Evolutionary conservation across 257 asterid species (phyloP), one percentile per base, ranked within the genome.

Genomic region (Perilla frutescens): DNA sequence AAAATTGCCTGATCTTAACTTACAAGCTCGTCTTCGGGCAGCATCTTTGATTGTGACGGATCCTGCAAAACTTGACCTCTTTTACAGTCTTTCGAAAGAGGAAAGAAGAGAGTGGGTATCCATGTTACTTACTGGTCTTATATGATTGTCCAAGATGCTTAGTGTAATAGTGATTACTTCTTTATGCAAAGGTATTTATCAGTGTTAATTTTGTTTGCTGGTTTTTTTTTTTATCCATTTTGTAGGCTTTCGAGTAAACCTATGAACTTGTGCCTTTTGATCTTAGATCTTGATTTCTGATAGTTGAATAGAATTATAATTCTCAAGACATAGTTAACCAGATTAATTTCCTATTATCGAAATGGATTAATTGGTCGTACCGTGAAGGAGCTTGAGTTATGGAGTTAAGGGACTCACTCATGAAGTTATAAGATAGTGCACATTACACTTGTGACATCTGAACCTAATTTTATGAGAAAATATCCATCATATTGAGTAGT

Each of bases 21-120:
- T 68, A 12, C 75, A 60, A 40, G 80, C 80, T 60, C 70, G 69
- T 39, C 79, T 48, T 34, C 74, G 75, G 7, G 75, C 79, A 37
- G 70, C 74, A 36, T 48, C 75, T 5, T 40, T 76, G 62, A 76
- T 68, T 9, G 80, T 68, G 32, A 76, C 29, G 6, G 80, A 76
- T 68, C 65, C 75, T 50, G 80, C 80, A n/a, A 68, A 75, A 53
- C 64, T 68, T 4, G 70, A 76, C 69, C 80, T 68, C 70, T 76
- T 76, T 60, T 76, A 76, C 70, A 68, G 75, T 76, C 71, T 68
- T 11, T 34, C 80, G 2, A 47, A 60, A 59, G 75, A 76, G 64
- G 80, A 76, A 60, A 49, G 70, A 60, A 41, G 39, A 47, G 79
- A 75, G 70, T 68, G 79, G 74, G 75, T 75, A 26, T 58, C 79